Base-by-base conservation (phyloP, 1,139 yeast genomes). In the Pichia norvegensis region DNA sequence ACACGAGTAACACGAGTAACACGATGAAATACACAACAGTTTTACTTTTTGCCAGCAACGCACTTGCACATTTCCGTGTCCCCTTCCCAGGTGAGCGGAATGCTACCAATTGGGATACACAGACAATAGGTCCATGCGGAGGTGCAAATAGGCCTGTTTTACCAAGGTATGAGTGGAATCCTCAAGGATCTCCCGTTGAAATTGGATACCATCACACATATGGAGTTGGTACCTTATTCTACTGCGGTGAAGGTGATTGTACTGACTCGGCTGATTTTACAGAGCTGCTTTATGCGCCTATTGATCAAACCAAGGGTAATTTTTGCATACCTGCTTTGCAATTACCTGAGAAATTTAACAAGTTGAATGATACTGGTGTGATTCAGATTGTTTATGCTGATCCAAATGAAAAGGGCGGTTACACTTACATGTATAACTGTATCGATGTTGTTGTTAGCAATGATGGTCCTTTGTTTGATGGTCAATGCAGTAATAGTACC, bases 81-180 rank as follows among this genome's bases (percentile, higher is more conserved):
- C 63, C 62, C 19, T 58, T 41, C 43, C 63, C 64, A 14, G 63
- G 63, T 23, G 64, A 60, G 45, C 55, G 63, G 52, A 54, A 59
- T 49, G 54, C 62, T 2, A 51, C 60, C 17, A 60, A 60, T 40
- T 59, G 51, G 53, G 55, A 42, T 27, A 59, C 64, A 2, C 63
- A 60, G 46, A 42, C 51, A 2, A 45, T 45, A 16, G 55, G 53
- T 5, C 64, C 63, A 29, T 60, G 64, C 51, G 64, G 63, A 38
- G 64, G 64, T 16, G 50, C 29, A 31, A 55, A 60, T 43, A 8
- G 21, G 2, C 51, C 49, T 31, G 61, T 57, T 14, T 25, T 42
- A 31, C 61, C 63, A 39, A 51, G 63, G 46, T 60, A 38, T 33
- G 40, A 49, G 33, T 60, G 63, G 63, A 60, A 58, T 41, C 60